Conservation (phyloP, 2,329 filamentous ascomycete species). For the Myriosclerotinia scirpicola region DNA sequence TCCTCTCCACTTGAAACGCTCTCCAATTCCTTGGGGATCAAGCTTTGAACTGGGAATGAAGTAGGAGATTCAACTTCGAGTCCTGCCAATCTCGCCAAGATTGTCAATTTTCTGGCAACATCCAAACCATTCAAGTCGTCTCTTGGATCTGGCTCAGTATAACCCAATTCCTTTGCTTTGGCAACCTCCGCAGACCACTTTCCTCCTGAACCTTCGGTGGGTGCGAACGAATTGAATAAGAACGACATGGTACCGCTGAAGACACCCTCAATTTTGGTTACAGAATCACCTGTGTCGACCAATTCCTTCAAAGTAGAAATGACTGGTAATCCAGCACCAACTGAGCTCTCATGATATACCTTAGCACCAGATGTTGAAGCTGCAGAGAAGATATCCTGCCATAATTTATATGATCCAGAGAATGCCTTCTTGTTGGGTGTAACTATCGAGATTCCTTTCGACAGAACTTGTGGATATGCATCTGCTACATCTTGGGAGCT, state of each 20-base stretch:
- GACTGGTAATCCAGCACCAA: slow-evolving; percentile 89
- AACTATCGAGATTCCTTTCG: slow-evolving; percentile 82
- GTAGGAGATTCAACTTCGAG: slow-evolving; percentile 79
- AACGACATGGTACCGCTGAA: slow-evolving; percentile 98
- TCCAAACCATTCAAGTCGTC: slow-evolving; percentile 87
- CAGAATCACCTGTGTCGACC: slow-evolving; percentile 88
- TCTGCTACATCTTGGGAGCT: slow-evolving; percentile 84
- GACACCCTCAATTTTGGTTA: slow-evolving; percentile 92
- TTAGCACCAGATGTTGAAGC: slow-evolving; percentile 71
- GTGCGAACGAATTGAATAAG: slow-evolving; percentile 96
- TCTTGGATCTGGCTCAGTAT: slow-evolving; percentile 84
- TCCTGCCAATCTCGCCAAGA: slow-evolving; percentile 82
- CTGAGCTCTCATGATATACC: slow-evolving; percentile 92
- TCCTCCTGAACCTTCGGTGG: slow-evolving; percentile 70
- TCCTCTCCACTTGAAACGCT: slow-evolving; percentile 74
- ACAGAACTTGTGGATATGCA: slow-evolving; percentile 77
- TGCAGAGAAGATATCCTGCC: slow-evolving; percentile 81
- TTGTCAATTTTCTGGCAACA: slow-evolving; percentile 94
- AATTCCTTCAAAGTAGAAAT: slow-evolving; percentile 92
- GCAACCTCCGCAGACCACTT: slow-evolving; percentile 89
- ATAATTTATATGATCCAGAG: slow-evolving; percentile 75
- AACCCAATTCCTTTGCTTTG: slow-evolving; percentile 89
- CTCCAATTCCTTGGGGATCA: slow-evolving; percentile 88
- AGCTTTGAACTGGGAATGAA: slow-evolving; percentile 87
- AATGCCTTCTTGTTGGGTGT: slow-evolving; percentile 99